A percentile compares a stretch with the other conserved stretches of the same genome.
Conservation (phyloP, 2,329 filamentous ascomycete species). For the Akanthomyces muscarius region DNA sequence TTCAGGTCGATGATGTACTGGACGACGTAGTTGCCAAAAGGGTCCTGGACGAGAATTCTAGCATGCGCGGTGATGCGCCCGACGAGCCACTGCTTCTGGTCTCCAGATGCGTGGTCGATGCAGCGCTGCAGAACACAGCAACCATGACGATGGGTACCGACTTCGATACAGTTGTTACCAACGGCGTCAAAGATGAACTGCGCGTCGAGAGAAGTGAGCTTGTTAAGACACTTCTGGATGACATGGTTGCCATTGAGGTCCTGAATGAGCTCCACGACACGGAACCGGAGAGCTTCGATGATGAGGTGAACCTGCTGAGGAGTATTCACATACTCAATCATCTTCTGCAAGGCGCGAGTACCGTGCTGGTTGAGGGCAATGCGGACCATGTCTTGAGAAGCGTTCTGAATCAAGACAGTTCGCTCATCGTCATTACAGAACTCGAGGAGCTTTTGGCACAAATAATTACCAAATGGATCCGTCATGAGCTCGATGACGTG, state of each 20-base stretch:
- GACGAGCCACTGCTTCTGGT: constrained; percentile 85
- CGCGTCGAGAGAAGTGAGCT: constrained; percentile 76
- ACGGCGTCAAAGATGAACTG: constrained; percentile 98
- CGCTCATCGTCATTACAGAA: constrained; percentile 94
- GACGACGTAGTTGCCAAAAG: constrained; percentile 97
- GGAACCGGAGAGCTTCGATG: constrained; percentile 74
- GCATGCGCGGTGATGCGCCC: constrained; percentile 82
- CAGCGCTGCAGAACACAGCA: constrained; percentile 98
- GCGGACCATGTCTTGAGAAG: constrained; percentile 78
- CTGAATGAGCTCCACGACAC: constrained; percentile 92
- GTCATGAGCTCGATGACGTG: constrained; percentile 98
- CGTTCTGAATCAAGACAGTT: constrained; percentile 86
- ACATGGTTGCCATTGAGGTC: constrained; percentile 98
- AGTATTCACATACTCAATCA: constrained; percentile 95
- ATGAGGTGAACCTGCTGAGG: constrained; percentile 82
- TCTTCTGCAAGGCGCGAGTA: constrained; percentile 94
- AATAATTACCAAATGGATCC: constrained; percentile 97
- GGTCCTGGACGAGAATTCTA: constrained; percentile 87
- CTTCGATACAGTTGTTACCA: constrained; percentile 77
- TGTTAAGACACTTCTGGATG: constrained; percentile 98
- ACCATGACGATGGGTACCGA: constrained; percentile 94
- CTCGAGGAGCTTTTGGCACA: constrained; percentile 97
- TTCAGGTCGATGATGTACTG: constrained; percentile 97
- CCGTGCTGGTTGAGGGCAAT: constrained; percentile 97
- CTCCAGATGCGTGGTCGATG: constrained; percentile 90